These are phyloP conservation scores for Neonectria magnoliae DNA, from an alignment of 2,329 filamentous ascomycete genomes.

Conservation along the genomic window DNA sequence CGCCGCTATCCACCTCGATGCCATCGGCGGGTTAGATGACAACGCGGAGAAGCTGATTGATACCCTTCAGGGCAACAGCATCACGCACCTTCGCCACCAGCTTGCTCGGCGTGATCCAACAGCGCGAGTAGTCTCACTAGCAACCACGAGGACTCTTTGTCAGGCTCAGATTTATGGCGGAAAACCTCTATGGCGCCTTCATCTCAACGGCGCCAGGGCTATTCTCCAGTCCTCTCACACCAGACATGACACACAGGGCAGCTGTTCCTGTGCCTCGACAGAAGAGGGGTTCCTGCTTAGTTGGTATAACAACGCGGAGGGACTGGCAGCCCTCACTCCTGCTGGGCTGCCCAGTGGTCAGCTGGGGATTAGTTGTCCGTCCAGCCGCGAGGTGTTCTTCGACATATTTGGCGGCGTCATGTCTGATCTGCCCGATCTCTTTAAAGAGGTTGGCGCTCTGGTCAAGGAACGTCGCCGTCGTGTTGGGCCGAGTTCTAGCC, in stretches of 20 bases:
- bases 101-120: slow-evolving; percentile 1
- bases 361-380: not conserved
- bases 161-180: slow-evolving; percentile 31
- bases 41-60: slow-evolving; percentile 20
- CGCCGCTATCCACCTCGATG: slow-evolving; percentile 25
- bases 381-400: not conserved
- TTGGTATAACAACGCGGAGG: slow-evolving; percentile 34
- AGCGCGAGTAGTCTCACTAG: slow-evolving; percentile 19
- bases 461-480: slow-evolving; percentile 2
- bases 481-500: too few species aligned
- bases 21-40: not conserved
- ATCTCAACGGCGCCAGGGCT: slow-evolving; percentile 27
- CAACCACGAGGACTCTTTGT: slow-evolving; percentile 27
- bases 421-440: slow-evolving; percentile 29
- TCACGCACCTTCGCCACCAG: slow-evolving; percentile 12
- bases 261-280: not conserved
- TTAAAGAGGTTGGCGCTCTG: slow-evolving; percentile 21
- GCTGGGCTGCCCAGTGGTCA: slow-evolving; percentile 2
- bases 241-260: rapidly evolving
- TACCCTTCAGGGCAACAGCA: slow-evolving; percentile 20
- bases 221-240: slow-evolving; percentile 5
- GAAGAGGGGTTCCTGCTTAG: slow-evolving; percentile 19
- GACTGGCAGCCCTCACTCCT: slow-evolving; percentile 26
- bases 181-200: slow-evolving; percentile 25
- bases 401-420: slow-evolving; percentile 28